phyloP scores from a whole-genome alignment of 352 stramenopile genomes.

The Phytophthora pinifolia region DNA sequence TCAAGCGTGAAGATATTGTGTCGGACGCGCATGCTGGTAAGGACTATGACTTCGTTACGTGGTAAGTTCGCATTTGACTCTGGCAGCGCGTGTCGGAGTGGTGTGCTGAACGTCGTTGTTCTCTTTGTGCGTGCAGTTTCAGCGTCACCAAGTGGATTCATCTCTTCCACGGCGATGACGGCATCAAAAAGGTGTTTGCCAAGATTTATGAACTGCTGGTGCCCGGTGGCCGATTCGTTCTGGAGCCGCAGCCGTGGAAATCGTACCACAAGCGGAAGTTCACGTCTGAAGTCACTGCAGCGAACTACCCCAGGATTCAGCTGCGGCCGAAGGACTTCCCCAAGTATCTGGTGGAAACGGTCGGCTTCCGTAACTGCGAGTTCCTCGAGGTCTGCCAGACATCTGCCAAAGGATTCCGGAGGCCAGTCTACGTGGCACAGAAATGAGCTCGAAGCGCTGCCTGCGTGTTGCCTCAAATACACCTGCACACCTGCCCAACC shows the following conservation, averaged over 20 bases:
- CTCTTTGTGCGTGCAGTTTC: constrained; percentile 44
- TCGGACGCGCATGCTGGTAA: constrained; percentile 57
- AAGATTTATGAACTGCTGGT: constrained; percentile 63
- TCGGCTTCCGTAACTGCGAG: constrained; percentile 69
- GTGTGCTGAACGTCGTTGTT: constrained; percentile 1
- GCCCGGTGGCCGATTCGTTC: constrained; percentile 67
- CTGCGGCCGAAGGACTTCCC: constrained; percentile 80
- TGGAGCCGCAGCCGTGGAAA: constrained; percentile 89
- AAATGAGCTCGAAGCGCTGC: constrained; percentile 36
- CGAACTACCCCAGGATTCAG: constrained; percentile 71
- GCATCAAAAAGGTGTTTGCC: constrained; percentile 73
- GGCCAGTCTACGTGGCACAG: constrained; percentile 76
- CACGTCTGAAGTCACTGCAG: constrained; percentile 69
- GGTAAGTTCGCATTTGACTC: constrained; percentile 32
- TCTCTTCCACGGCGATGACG: constrained; percentile 85
- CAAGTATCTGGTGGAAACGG: constrained; percentile 45
- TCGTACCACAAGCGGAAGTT: constrained; percentile 89
- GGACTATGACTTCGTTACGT: constrained; percentile 80
- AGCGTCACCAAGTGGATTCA: constrained; percentile 93
- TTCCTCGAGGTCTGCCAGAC: constrained; percentile 81
- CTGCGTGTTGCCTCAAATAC: constrained; percentile 12
- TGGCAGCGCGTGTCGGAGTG: neutral
- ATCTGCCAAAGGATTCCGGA: constrained; percentile 69
- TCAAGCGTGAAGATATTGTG: constrained; percentile 79
- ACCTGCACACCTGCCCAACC: constrained; percentile 14